Conservation (phyloP, 768 basidiomycete species). For the Suillus cothurnatus region DNA sequence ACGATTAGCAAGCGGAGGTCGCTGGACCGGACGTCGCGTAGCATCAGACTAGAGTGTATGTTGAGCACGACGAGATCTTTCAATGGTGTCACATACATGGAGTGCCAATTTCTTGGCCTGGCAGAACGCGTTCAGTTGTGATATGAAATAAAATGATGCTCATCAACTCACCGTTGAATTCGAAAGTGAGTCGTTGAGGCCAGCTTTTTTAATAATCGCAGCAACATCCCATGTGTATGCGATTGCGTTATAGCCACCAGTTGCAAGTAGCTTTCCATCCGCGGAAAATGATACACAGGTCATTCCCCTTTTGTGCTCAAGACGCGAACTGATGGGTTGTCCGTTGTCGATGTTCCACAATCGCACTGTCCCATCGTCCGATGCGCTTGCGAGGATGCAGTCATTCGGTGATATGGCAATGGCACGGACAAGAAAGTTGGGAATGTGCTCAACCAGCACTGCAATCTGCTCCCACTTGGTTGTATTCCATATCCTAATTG, state of each 20-base stretch:
- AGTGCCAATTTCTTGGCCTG: not conserved
- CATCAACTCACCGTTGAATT: not conserved
- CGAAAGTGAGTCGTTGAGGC: not conserved
- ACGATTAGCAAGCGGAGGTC: not conserved
- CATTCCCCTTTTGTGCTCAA: not conserved
- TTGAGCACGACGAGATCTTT: not conserved
- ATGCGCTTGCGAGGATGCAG: conserved; percentile 12
- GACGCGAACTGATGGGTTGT: not conserved
- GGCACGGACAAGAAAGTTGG: conserved; percentile 13
- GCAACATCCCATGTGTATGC: not conserved
- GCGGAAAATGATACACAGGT: not conserved
- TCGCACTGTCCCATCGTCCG: conserved; percentile 9
- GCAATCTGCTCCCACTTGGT: too few relatives aligned
- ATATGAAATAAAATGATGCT: not conserved
- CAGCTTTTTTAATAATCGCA: not conserved
- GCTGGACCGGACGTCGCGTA: not conserved
- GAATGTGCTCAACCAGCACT: not conserved
- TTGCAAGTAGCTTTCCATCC: not conserved
- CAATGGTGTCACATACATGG: not conserved
- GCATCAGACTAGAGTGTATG: not conserved
- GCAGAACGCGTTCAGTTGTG: not conserved
- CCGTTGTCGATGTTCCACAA: not conserved
- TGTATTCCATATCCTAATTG: too few relatives aligned
- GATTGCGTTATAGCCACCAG: not conserved
- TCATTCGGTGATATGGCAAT: not conserved